Percentiles rank a stretch among this genome's conserved stretches.
These are phyloP conservation scores for Abrus precatorius DNA, from an alignment of 306 rosid genomes.

Conservation along the genomic window DNA sequence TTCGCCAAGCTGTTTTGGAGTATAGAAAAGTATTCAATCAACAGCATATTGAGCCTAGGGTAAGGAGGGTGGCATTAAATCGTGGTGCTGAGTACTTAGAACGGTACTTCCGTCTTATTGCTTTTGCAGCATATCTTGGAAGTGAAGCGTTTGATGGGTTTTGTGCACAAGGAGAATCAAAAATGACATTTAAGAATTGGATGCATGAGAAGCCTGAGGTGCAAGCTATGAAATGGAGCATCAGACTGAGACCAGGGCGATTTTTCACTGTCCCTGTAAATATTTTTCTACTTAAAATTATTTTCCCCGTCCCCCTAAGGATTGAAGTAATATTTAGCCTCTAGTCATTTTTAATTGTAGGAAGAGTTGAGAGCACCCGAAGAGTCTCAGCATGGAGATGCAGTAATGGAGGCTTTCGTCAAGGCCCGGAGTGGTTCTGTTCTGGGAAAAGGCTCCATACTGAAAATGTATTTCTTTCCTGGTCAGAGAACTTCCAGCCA, in stretches of 20 bases:
- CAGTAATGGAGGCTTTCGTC: slow-evolving; percentile 86
- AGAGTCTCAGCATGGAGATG: slow-evolving; percentile 93
- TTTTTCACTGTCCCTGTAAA: slow-evolving; percentile 86
- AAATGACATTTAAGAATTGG: slow-evolving; percentile 90
- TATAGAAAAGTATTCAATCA: slow-evolving; percentile 87
- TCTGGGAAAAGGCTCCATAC: slow-evolving; percentile 91
- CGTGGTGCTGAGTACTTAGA: slow-evolving; percentile 95
- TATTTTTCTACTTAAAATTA: slow-evolving; percentile 36
- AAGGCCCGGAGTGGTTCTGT: slow-evolving; percentile 82
- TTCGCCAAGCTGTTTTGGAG: slow-evolving; percentile 87
- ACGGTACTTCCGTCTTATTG: slow-evolving; percentile 89
- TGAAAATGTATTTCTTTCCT: slow-evolving; percentile 94
- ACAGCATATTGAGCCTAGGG: slow-evolving; percentile 88
- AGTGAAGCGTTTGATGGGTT: slow-evolving; percentile 91
- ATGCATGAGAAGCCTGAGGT: slow-evolving; percentile 86
- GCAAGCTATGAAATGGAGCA: slow-evolving; percentile 96
- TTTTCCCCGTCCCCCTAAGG: background rate
- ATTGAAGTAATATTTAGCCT: slow-evolving; percentile 8
- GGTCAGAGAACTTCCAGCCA: slow-evolving; percentile 90
- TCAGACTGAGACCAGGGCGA: slow-evolving; percentile 85
- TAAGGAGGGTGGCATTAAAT: slow-evolving; percentile 86
- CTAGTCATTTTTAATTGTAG: slow-evolving; percentile 59
- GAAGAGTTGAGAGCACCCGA: slow-evolving; percentile 83
- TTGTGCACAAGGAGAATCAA: slow-evolving; percentile 75
- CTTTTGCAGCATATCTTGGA: slow-evolving; percentile 97